Conservation (phyloP, 164 flowering plant genomes). For the Platanus orientalis region DNA sequence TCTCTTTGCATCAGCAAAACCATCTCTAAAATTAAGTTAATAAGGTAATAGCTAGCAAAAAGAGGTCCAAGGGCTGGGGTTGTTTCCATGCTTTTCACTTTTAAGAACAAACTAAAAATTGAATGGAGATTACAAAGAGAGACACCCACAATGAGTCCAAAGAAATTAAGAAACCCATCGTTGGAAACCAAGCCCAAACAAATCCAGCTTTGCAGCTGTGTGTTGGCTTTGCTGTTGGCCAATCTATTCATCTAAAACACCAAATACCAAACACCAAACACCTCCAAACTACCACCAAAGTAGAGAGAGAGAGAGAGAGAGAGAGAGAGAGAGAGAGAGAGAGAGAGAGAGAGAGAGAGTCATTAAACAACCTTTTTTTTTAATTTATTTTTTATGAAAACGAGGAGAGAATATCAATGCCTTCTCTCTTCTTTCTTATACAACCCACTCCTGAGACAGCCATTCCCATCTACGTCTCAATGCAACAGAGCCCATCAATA, state of each 20-base stretch:
- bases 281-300: conserved; percentile 16
- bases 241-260: conserved; percentile 31
- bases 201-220: conserved; percentile 19
- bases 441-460: conserved; percentile 1
- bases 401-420: neutral
- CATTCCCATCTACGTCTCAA: conserved; percentile 4
- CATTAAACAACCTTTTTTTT: conserved; percentile 1
- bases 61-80: no score
- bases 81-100: no score
- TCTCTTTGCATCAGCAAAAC: no score
- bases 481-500: conserved; percentile 20
- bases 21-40: no score
- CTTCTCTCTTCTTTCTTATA: neutral
- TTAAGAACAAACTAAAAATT: neutral
- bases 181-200: no score
- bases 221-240: conserved; percentile 53
- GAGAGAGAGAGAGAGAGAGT: neutral
- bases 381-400: neutral
- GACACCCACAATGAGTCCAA: neutral
- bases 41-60: no score
- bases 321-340: no score
- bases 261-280: conserved; percentile 19
- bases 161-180: no score
- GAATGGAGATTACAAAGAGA: neutral
- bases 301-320: no score